Evolutionary conservation across 306 rosid species (phyloP).

Genomic region (Gleditsia sinensis): DNA sequence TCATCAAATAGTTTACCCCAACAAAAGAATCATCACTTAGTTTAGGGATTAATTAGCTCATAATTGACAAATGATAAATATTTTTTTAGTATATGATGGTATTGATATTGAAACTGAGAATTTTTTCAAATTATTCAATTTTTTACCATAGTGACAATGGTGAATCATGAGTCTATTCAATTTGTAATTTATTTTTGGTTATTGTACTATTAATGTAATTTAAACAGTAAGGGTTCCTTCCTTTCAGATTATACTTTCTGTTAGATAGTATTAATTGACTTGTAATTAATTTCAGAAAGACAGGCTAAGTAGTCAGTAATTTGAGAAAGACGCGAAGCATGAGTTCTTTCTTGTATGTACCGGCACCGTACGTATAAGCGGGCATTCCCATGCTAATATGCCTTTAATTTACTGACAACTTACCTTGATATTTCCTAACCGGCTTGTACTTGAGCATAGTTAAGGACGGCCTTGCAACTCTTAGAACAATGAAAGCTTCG

Average conservation of each 20-base stretch:
- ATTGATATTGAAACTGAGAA: too few relatives aligned
- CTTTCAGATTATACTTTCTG: background rate
- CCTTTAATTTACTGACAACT: background rate
- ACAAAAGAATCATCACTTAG: too few relatives aligned
- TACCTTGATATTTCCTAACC: background rate
- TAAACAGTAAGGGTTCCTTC: background rate
- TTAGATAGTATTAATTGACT: background rate
- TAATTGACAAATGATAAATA: too few relatives aligned
- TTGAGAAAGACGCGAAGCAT: background rate
- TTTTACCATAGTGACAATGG: too few relatives aligned
- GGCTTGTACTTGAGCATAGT: background rate
- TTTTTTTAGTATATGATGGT: too few relatives aligned
- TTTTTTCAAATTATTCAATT: too few relatives aligned
- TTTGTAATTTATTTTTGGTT: too few relatives aligned
- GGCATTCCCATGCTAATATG: slow-evolving; percentile 35
- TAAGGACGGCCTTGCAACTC: background rate
- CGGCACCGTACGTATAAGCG: slow-evolving; percentile 10
- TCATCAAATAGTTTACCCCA: too few relatives aligned
- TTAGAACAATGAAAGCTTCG: background rate
- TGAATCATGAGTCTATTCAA: too few relatives aligned
- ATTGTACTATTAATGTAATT: too few relatives aligned
- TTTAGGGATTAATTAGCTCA: too few relatives aligned
- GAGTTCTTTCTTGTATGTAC: background rate
- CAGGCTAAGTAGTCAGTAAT: background rate
- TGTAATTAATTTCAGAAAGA: background rate